Conservation (phyloP, 1,284 basidiomycete genomes). For the Peniophora sp. region DNA sequence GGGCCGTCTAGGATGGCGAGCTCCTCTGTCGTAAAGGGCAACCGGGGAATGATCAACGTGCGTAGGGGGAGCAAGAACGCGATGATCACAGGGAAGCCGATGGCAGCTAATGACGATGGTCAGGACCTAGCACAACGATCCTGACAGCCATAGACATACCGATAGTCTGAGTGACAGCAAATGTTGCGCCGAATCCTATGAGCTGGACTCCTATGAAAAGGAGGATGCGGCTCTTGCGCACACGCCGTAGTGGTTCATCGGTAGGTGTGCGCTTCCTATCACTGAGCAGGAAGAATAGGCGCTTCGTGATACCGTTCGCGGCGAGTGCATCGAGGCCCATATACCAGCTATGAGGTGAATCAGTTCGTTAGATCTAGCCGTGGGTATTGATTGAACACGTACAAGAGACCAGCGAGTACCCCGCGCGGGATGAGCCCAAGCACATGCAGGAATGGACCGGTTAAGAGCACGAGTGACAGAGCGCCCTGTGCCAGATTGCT, state of each 20-base stretch:
- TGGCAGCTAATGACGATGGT: slow-evolving; percentile 48
- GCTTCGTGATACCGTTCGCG: slow-evolving; percentile 79
- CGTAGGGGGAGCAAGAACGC: slow-evolving; percentile 82
- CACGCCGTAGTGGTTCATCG: slow-evolving; percentile 64
- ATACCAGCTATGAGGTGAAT: slow-evolving; percentile 65
- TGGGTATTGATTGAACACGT: slow-evolving; percentile 17
- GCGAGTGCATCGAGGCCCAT: slow-evolving; percentile 84
- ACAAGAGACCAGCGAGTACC: slow-evolving; percentile 73
- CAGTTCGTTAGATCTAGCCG: background rate
- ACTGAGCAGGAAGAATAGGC: slow-evolving; percentile 76
- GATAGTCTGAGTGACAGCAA: slow-evolving; percentile 89
- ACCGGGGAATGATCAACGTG: slow-evolving; percentile 61
- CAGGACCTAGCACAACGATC: background rate
- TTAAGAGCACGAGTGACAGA: slow-evolving; percentile 74
- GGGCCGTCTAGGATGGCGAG: slow-evolving; percentile 82
- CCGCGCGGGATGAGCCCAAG: slow-evolving; percentile 71
- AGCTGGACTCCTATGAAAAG: slow-evolving; percentile 79
- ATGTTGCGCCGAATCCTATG: slow-evolving; percentile 81
- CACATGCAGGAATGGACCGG: slow-evolving; percentile 76
- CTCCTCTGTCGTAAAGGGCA: slow-evolving; percentile 79
- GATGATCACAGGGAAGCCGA: slow-evolving; percentile 90
- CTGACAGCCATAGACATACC: slow-evolving; percentile 36
- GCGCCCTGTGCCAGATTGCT: slow-evolving; percentile 83
- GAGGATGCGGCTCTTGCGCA: slow-evolving; percentile 72
- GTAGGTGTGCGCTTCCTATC: slow-evolving; percentile 60